Percentiles rank a stretch among this genome's conserved stretches.
Evolutionary conservation across 2,329 filamentous ascomycete genomes (phyloP).

Genomic region (Aureobasidium musti): DNA sequence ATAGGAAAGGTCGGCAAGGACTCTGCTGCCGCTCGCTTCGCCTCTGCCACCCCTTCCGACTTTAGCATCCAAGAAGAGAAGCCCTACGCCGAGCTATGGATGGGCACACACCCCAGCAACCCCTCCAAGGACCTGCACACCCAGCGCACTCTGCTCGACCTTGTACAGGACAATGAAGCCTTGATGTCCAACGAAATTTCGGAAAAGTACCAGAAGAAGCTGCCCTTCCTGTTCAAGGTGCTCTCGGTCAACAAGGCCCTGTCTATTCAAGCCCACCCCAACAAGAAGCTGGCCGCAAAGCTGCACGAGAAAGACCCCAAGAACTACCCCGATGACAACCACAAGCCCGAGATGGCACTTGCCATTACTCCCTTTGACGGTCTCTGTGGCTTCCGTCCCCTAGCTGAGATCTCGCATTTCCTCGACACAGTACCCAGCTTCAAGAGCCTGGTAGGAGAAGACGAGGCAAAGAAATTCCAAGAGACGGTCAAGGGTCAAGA

Average conservation of each 20-base stretch:
- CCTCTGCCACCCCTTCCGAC: conserved; percentile 76
- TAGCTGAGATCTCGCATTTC: conserved; percentile 85
- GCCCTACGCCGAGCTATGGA: conserved; percentile 98
- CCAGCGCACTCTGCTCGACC: conserved; percentile 79
- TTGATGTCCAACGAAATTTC: conserved; percentile 74
- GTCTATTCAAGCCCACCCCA: conserved; percentile 85
- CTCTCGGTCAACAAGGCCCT: conserved; percentile 93
- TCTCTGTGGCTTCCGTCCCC: conserved; percentile 89
- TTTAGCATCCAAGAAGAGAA: conserved; percentile 81
- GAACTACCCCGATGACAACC: conserved; percentile 99
- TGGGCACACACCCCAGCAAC: conserved; percentile 96
- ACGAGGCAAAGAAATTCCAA: conserved; percentile 51
- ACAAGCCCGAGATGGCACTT: conserved; percentile 99
- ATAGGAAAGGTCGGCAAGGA: conserved; percentile 80
- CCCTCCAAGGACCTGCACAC: conserved; percentile 87
- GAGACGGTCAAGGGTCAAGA: conserved; percentile 55
- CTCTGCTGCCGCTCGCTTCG: conserved; percentile 87
- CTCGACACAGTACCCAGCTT: conserved; percentile 63
- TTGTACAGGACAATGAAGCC: conserved; percentile 82
- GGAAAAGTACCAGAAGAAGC: conserved; percentile 73
- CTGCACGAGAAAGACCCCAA: conserved; percentile 82
- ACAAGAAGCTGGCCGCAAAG: conserved; percentile 76
- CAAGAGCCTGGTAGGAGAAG: conserved; percentile 51
- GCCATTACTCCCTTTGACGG: conserved; percentile 96
- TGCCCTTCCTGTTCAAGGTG: conserved; percentile 98